Evolutionary conservation across 2,329 filamentous ascomycete genomes (phyloP).

Genomic region (Ceratocystis colombiana): DNA sequence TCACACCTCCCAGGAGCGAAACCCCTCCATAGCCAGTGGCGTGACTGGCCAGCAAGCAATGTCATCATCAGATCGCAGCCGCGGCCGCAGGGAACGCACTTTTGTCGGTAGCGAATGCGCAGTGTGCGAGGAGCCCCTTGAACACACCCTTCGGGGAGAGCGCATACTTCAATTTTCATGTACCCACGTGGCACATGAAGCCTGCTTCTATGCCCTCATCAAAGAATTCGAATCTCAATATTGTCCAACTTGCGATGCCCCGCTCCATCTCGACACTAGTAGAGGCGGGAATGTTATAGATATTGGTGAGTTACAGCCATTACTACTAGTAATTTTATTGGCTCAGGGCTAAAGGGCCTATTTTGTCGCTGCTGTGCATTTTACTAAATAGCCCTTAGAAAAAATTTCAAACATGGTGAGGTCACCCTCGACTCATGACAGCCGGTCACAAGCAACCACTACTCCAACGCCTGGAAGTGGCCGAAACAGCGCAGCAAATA

Average conservation of each 20-base stretch:
- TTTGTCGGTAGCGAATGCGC: slow-evolving; percentile 93
- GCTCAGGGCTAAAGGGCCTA: neutral
- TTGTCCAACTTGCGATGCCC: slow-evolving; percentile 87
- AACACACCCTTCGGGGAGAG: slow-evolving; percentile 89
- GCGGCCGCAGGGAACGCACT: slow-evolving; percentile 77
- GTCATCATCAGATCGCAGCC: slow-evolving; percentile 54
- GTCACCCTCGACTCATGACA: slow-evolving; percentile 61
- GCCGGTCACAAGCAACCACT: slow-evolving; percentile 42
- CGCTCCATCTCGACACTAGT: slow-evolving; percentile 82
- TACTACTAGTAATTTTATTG: neutral
- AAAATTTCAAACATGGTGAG: slow-evolving; percentile 91
- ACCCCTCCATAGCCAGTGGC: slow-evolving; percentile 26
- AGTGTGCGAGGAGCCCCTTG: slow-evolving; percentile 90
- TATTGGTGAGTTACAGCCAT: slow-evolving; percentile 53
- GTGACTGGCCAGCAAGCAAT: slow-evolving; percentile 31
- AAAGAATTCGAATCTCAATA: slow-evolving; percentile 88
- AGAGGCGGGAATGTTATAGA: slow-evolving; percentile 86
- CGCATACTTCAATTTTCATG: slow-evolving; percentile 92
- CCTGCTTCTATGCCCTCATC: slow-evolving; percentile 98
- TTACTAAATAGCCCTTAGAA: slow-evolving; percentile 46
- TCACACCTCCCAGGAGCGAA: slow-evolving; percentile 24
- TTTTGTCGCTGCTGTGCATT: slow-evolving; percentile 2
- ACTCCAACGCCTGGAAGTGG: slow-evolving; percentile 47
- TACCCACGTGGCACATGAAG: slow-evolving; percentile 93
- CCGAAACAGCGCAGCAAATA: neutral